A percentile compares a stretch with the other conserved stretches of the same genome.
phyloP scores from a whole-genome alignment of 2,329 filamentous ascomycete species.

The Penicillium janthinellum region DNA sequence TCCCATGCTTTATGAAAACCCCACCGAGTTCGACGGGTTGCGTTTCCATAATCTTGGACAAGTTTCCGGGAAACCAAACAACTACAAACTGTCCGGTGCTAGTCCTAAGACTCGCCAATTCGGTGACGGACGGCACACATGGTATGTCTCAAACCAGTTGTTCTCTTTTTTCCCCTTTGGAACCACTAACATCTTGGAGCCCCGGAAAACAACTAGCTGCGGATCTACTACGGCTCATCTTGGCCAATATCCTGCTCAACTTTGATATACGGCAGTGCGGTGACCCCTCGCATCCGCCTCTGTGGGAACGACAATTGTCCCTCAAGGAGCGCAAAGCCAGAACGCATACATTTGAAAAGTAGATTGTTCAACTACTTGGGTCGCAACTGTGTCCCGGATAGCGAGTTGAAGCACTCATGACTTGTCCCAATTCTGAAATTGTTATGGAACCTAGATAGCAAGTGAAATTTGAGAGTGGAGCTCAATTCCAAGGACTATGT shows the following conservation, averaged over 20 bases:
- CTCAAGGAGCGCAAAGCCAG: no score
- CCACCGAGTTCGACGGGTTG: background rate
- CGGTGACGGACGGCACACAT: constrained; percentile 3
- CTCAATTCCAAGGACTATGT: no score
- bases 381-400: no score
- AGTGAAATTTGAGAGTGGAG: no score
- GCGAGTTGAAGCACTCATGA: no score
- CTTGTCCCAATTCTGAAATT: no score
- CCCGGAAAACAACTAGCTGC: background rate
- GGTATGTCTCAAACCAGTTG: background rate
- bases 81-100: background rate
- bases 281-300: no score
- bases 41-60: background rate
- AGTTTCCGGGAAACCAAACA: background rate
- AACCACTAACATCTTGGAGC: background rate
- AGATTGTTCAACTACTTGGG: no score
- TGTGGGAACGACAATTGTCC: no score
- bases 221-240: background rate
- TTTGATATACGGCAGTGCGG: background rate
- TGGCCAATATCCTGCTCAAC: constrained; percentile 1
- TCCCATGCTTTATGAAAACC: background rate
- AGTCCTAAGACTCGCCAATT: constrained; percentile 1
- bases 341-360: no score
- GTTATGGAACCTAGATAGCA: no score
- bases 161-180: no score